Percentiles rank a stretch among this genome's conserved stretches.
Conservation (phyloP, 2,329 filamentous ascomycete genomes). For the Aspergillus costaricaensis region DNA sequence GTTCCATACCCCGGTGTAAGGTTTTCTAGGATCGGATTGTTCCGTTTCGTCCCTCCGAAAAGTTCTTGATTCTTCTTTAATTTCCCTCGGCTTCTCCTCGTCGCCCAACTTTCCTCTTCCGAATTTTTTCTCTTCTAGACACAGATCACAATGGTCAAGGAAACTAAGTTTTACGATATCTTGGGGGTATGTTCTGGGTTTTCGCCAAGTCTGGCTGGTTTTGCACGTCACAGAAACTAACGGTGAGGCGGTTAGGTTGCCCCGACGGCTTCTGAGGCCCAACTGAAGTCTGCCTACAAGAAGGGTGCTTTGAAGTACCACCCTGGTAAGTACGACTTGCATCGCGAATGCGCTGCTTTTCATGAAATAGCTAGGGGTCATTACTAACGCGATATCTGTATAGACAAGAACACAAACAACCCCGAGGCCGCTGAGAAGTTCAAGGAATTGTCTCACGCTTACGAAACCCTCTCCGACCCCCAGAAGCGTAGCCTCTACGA, state of each 20-base stretch:
- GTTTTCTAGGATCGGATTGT: constrained; percentile 9
- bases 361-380: neutral
- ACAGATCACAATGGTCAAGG: constrained; percentile 51
- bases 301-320: constrained; percentile 89
- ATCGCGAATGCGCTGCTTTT: neutral
- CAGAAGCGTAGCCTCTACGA: constrained; percentile 94
- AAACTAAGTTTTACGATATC: constrained; percentile 52
- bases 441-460: constrained; percentile 95
- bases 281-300: constrained; percentile 93
- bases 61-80: constrained; percentile 22
- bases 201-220: neutral
- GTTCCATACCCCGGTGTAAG: constrained; percentile 2
- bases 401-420: constrained; percentile 96
- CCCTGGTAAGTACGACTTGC: constrained; percentile 67
- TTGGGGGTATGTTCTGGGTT: constrained; percentile 46
- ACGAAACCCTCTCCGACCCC: constrained; percentile 88
- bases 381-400: constrained; percentile 6
- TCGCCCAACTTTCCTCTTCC: neutral
- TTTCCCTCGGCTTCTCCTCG: constrained; percentile 1
- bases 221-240: constrained; percentile 19
- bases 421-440: constrained; percentile 94
- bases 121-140: constrained; percentile 20
- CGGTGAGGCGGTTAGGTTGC: constrained; percentile 61
- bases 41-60: constrained; percentile 19
- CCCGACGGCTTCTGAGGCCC: constrained; percentile 76